Evolutionary conservation across 2,329 filamentous ascomycete species (phyloP), one percentile per base, ranked within the genome.

Genomic region (Diaporthe ilicicola): DNA sequence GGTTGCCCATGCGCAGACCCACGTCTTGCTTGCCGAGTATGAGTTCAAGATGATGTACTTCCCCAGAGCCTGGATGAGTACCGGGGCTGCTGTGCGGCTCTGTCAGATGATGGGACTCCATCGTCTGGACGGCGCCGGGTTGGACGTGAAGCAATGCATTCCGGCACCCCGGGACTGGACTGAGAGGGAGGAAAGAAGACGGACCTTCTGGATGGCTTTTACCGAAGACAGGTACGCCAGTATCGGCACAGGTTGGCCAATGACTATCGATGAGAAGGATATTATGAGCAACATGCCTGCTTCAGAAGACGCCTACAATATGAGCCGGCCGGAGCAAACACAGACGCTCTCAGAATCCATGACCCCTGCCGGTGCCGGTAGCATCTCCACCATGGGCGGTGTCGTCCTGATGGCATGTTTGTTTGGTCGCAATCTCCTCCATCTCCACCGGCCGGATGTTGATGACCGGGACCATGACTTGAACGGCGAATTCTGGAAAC

Each of bases 31-130:
- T 59, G 89, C 91, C 7, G 90, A 89, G 0, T 98, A 97, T 77
- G 96, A 99, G 80, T 98, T 98, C 85, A 97, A 95, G 82, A 93
- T 93, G 88, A 97, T 98, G 93, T 97, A 94, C 80, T 98, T 98
- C 76, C 95, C 96, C 1, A 87, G 96, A 74, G 96, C 96, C 0
- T 98, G 96, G 96, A 90, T 97, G 83, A 98, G 93, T 75, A 92
- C 93, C 3, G 96, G 95, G 27, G 88, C 93, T 73, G 92, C 92
- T 5, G 89, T 92, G n/a, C 89, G 95, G 64, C 82, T 98, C 67
- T 89, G 90, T 64, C 92, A 97, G 77, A 98, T 98, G 95, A 94
- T 97, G 84, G 94, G 95, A 10, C 83, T 98, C 44, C 94, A 98
- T 80, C 90, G 95, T 72, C 81, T 98, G 61, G 96, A 98, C 78